These are phyloP conservation scores for Durio zibethinus DNA, from an alignment of 345 rosid species.

Conservation along the genomic window DNA sequence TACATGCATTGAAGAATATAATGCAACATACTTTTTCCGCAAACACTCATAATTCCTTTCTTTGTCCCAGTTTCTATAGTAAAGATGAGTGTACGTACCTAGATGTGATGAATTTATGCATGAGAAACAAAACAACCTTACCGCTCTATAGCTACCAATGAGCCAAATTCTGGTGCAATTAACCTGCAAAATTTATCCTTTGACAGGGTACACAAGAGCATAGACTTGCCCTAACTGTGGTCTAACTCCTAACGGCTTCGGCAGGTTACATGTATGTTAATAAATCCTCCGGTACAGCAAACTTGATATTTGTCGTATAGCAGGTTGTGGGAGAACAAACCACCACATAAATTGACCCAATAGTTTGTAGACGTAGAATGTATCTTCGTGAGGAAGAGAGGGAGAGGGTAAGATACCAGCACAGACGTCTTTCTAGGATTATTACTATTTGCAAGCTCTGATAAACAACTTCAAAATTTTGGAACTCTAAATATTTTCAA, in stretches of 20 bases:
- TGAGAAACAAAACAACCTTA: slow-evolving; percentile 1
- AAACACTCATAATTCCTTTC: neutral
- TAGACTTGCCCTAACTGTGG: neutral
- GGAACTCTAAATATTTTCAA: neutral
- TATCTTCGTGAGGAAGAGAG: neutral
- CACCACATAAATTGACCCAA: neutral
- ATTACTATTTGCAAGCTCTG: neutral
- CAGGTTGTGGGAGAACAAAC: neutral
- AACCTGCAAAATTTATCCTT: neutral
- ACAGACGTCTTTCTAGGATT: neutral
- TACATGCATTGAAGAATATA: slow-evolving; percentile 5
- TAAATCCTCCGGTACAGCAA: neutral
- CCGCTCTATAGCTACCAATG: neutral
- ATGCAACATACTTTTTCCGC: neutral
- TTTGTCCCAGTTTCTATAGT: neutral
- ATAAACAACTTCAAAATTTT: neutral
- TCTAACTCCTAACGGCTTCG: neutral
- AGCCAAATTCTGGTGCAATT: neutral
- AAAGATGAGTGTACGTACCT: neutral
- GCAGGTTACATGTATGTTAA: neutral
- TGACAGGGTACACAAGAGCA: neutral
- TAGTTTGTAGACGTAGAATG: neutral
- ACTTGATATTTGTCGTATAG: neutral
- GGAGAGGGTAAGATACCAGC: neutral
- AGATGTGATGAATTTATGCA: neutral